Conservation (phyloP, 1,139 yeast genomes). For the Candida sp. region DNA sequence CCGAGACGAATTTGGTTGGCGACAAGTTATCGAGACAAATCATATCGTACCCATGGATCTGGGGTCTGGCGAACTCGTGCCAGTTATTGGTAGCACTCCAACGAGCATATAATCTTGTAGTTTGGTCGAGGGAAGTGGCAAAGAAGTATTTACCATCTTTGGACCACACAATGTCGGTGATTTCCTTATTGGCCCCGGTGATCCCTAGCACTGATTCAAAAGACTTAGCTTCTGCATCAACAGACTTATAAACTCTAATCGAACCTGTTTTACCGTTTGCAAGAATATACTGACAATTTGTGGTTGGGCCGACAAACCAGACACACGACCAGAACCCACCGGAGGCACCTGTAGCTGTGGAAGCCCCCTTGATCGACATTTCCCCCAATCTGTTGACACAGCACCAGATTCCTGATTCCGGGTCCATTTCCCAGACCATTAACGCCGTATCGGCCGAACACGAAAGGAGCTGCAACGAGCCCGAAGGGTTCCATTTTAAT, state of each 20-base stretch:
- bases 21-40: constrained; percentile 68
- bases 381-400: constrained; percentile 84
- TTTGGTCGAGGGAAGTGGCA: constrained; percentile 85
- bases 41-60: constrained; percentile 98
- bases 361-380: constrained; percentile 91
- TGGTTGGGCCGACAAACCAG: constrained; percentile 56
- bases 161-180: constrained; percentile 84
- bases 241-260: constrained; percentile 68
- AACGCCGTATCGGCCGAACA: constrained; percentile 93
- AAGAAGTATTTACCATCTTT: constrained; percentile 62
- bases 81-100: constrained; percentile 55
- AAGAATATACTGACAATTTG: constrained; percentile 48
- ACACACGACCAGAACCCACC: constrained; percentile 96
- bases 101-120: constrained; percentile 78
- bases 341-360: constrained; percentile 97
- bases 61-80: constrained; percentile 96
- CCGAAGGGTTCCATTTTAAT: constrained; percentile 69
- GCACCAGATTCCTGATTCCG: constrained; percentile 86
- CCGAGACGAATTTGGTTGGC: constrained; percentile 73
- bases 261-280: constrained; percentile 94
- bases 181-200: constrained; percentile 73
- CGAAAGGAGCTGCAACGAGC: constrained; percentile 58
- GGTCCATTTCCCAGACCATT: constrained; percentile 96
- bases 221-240: constrained; percentile 23
- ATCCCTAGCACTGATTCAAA: constrained; percentile 63